phyloP scores from a whole-genome alignment of 73 alveolate species.

The Tetrahymena thermophila region DNA sequence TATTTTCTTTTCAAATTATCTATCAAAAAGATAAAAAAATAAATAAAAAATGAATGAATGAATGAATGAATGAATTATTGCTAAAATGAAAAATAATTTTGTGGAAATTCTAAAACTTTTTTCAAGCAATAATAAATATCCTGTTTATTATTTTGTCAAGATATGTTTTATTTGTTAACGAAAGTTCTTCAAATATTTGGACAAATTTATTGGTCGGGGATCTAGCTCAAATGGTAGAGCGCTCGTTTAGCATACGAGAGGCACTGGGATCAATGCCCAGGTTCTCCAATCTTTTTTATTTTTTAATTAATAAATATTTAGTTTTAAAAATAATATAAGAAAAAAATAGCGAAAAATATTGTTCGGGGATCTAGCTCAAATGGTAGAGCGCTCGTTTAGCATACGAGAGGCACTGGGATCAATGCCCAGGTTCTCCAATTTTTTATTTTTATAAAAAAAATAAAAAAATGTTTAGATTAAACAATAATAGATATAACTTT shows the following conservation, averaged over 20 bases:
- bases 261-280: slow-evolving; percentile 1
- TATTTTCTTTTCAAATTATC: too few relatives aligned
- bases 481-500: background rate
- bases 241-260: too few relatives aligned
- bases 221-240: slow-evolving; percentile 1
- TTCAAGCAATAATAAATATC: too few relatives aligned
- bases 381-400: slow-evolving; percentile 6
- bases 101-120: too few relatives aligned
- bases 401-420: slow-evolving; percentile 6
- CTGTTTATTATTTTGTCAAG: too few relatives aligned
- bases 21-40: too few relatives aligned
- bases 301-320: background rate
- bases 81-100: too few relatives aligned
- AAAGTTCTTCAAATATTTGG: background rate
- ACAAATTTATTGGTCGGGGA: background rate
- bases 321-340: background rate
- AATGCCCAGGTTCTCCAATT: slow-evolving; percentile 1
- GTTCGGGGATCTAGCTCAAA: background rate
- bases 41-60: too few relatives aligned
- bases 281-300: background rate
- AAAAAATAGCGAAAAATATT: background rate
- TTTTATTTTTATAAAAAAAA: background rate
- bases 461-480: background rate
- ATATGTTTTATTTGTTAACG: too few relatives aligned
- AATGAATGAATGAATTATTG: too few relatives aligned